phyloP scores from a whole-genome alignment of 306 rosid species.

The Quercus glauca region DNA sequence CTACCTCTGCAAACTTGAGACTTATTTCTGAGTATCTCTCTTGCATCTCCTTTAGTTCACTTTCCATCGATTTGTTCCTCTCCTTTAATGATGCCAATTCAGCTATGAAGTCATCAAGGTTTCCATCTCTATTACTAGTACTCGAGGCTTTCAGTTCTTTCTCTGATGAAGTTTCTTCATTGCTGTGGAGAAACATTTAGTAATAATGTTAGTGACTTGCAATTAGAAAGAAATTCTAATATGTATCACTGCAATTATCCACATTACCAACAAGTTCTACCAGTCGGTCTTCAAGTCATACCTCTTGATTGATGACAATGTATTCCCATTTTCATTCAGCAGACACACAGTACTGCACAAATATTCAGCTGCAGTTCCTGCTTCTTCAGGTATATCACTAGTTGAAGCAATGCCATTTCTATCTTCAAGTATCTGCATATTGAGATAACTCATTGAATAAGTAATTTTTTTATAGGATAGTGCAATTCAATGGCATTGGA shows the following conservation, averaged over 20 bases:
- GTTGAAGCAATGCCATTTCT: conserved; percentile 22
- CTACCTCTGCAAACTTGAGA: conserved; percentile 95
- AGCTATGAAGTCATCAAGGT: conserved; percentile 21
- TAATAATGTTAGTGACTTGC: conserved; percentile 4
- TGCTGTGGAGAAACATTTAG: conserved; percentile 29
- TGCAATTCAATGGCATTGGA: conserved; percentile 2
- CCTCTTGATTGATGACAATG: conserved; percentile 40
- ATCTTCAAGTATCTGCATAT: conserved; percentile 42
- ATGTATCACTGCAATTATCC: neutral
- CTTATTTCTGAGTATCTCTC: conserved; percentile 98
- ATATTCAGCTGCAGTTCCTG: conserved; percentile 15
- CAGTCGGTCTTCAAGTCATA: conserved; percentile 2
- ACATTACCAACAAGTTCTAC: neutral
- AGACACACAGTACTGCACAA: conserved; percentile 6
- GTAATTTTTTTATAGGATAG: neutral
- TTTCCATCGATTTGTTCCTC: conserved; percentile 76
- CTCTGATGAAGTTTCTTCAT: conserved; percentile 27
- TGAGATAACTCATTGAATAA: conserved; percentile 12
- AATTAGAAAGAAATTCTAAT: neutral
- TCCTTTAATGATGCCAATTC: conserved; percentile 58
- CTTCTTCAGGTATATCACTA: conserved; percentile 19
- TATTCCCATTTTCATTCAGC: conserved; percentile 27
- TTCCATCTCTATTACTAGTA: conserved; percentile 18
- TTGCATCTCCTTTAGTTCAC: conserved; percentile 95
- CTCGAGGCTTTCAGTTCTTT: conserved; percentile 19